Evolutionary conservation across 345 rosid genomes (phyloP), one percentile per base, ranked within the genome.

Genomic region (Ailanthus altissimus): DNA sequence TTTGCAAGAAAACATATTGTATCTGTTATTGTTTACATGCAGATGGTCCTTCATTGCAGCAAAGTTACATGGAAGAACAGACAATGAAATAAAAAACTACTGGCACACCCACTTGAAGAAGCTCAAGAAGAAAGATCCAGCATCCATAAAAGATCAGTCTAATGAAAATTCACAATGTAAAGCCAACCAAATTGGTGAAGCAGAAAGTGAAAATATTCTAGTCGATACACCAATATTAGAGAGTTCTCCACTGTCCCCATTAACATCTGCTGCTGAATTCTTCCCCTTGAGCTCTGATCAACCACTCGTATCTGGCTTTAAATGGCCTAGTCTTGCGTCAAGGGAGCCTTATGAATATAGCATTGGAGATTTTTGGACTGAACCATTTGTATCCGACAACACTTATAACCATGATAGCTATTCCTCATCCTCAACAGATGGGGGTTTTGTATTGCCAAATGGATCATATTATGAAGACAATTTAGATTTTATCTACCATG

Each of bases 301-400:
- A 36, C 46, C 47, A 63, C 25, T 38, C 7, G 46, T 9, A 63
- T 38, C n/a, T 63, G 67, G 67, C 46, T 6, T 20, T 40, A 36
- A 63, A 0, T 2, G 10, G 23, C 2, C 8, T 18, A 18, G 8
- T 63, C 45, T 36, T 20, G 67, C 67, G 14, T 9, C 42, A 36
- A 57, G 12, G 26, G 26, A 36, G 2, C 23, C 42, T 20, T 38
- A 36, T 10, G 67, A 38, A 36, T 23, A 18, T 18, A 38, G 12
- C n/a, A n/a, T n/a, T 18, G 67, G 67, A 63, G 67, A 63, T 63
- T 63, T 63, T n/a, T 63, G 67, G 67, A 63, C 46, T 5, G 13
- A 63, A 6, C 67, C 67, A 14, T 63, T 63, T n/a, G n/a, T n/a
- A n/a, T n/a, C n/a, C 25, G 63, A 25, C 14, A 23, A 59, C 18